Evolutionary conservation across 306 rosid genomes (phyloP).

Genomic region (Aeschynomene evenia): DNA sequence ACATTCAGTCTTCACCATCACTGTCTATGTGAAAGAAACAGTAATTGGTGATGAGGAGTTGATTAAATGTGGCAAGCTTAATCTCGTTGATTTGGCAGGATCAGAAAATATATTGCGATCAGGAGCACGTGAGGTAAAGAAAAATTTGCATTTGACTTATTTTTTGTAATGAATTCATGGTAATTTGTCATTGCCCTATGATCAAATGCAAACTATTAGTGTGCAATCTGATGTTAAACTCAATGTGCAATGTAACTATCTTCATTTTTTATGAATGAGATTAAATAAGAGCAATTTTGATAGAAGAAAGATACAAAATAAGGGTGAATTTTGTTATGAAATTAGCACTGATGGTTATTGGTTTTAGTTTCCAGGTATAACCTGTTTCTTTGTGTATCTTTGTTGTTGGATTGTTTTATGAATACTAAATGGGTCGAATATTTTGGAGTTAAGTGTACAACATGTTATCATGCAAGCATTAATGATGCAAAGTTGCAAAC

Average conservation of each 20-base stretch:
- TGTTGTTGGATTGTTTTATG: background rate
- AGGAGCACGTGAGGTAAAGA: constrained; percentile 91
- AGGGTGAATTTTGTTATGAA: background rate
- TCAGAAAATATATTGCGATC: constrained; percentile 96
- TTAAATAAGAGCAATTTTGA: background rate
- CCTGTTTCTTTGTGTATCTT: background rate
- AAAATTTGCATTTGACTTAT: constrained; percentile 1
- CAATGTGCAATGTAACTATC: background rate
- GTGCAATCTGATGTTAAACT: background rate
- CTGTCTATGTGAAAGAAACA: constrained; percentile 83
- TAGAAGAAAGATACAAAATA: background rate
- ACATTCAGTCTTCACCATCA: constrained; percentile 90
- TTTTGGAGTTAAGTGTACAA: background rate
- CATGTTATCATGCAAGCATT: background rate
- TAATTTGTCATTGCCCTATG: constrained; percentile 1
- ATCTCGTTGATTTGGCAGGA: constrained; percentile 97
- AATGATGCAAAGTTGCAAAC: background rate
- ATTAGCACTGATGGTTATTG: background rate
- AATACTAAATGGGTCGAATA: background rate
- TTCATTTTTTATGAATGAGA: background rate
- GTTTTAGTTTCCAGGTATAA: background rate
- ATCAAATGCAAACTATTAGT: constrained; percentile 5
- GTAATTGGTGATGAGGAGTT: constrained; percentile 83
- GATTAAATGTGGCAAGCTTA: constrained; percentile 95
- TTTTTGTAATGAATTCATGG: background rate